Base-by-base conservation (phyloP, 257 asterid species). In the Forsythia viridissima region DNA sequence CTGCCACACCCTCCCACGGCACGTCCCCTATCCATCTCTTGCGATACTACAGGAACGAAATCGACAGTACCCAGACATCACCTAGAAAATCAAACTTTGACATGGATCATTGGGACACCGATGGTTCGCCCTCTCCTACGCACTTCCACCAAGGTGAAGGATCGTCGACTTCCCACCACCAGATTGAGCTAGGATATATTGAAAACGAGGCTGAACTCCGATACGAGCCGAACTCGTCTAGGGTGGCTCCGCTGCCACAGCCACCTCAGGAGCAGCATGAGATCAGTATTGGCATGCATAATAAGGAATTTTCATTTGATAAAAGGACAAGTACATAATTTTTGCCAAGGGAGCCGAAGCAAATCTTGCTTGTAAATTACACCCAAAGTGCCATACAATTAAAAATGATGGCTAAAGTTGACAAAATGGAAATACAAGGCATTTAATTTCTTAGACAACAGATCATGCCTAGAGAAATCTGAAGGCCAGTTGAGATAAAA, bases 21-120 rank as follows among this genome's bases (percentile, higher is more conserved):
- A 78, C 85, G 79, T 96, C 99, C 0, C 98, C 99, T 0, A 80
- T 93, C 72, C 95, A 93, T 79, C 92, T 96, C 42, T 85, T 93
- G 34, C 91, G 89, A 41, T 80, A 82, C 69, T 80, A 84, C 83
- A 76, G 81, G 43, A 70, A 82, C 11, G 96, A 92, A 59, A 63
- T 85, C 36, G 93, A 84, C 44, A 88, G 88, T 52, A 48, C 51
- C 52, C 90, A 81, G 10, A 57, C 66, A 3, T 88, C 97, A 5
- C 96, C 92, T 0, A 69, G 79, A 9, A 82, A 65, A 77, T 80
- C 88, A 0, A 81, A 65, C 72, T 80, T 43, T 75, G 82, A 82
- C 41, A 6, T 37, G 11, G 90, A 90, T 42, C 82, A 41, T 8
- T 89, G 89, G 93, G 95, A 91, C 2, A 76, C 48, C 1, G 91